Percentiles rank a stretch among this genome's conserved stretches.
Conservation (phyloP, 2,329 filamentous ascomycete species). For the Penicillium sp. region DNA sequence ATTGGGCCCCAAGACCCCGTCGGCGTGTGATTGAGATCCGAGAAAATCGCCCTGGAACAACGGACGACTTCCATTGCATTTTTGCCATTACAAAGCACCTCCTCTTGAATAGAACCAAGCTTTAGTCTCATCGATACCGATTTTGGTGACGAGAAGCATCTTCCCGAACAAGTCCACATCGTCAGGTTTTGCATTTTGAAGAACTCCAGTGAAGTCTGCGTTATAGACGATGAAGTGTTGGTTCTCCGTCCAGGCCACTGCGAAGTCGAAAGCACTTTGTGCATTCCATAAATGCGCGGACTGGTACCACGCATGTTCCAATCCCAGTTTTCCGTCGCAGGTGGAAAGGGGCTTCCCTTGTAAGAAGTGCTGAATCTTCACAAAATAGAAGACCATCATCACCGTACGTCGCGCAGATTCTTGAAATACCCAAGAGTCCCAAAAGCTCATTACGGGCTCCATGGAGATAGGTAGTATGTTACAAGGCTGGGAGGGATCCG, state of each 20-base stretch:
- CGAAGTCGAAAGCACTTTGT: slow-evolving; percentile 30
- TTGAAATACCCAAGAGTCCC: slow-evolving; percentile 55
- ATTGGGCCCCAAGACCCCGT: no score
- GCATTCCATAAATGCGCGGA: slow-evolving; percentile 32
- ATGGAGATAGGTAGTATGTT: slow-evolving; percentile 34
- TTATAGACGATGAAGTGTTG: slow-evolving; percentile 29
- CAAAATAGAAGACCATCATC: slow-evolving; percentile 51
- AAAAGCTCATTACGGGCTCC: slow-evolving; percentile 47
- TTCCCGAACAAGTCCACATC: slow-evolving; percentile 32
- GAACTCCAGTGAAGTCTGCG: slow-evolving; percentile 22
- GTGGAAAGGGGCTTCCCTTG: slow-evolving; percentile 12
- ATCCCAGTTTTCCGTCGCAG: slow-evolving; percentile 30
- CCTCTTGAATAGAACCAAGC: slow-evolving; percentile 29
- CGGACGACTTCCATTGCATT: not conserved
- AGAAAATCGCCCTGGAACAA: not conserved
- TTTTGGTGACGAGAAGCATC: slow-evolving; percentile 29
- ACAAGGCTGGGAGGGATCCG: slow-evolving; percentile 9
- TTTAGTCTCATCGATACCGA: slow-evolving; percentile 27
- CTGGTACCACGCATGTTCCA: slow-evolving; percentile 32
- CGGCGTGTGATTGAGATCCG: not conserved
- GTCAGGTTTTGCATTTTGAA: slow-evolving; percentile 21
- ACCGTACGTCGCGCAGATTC: slow-evolving; percentile 58
- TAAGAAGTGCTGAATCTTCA: slow-evolving; percentile 21
- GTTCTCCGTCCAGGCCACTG: slow-evolving; percentile 28
- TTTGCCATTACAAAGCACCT: not conserved